Conservation (phyloP, 345 rosid species). For the Dovyalis caffra region DNA sequence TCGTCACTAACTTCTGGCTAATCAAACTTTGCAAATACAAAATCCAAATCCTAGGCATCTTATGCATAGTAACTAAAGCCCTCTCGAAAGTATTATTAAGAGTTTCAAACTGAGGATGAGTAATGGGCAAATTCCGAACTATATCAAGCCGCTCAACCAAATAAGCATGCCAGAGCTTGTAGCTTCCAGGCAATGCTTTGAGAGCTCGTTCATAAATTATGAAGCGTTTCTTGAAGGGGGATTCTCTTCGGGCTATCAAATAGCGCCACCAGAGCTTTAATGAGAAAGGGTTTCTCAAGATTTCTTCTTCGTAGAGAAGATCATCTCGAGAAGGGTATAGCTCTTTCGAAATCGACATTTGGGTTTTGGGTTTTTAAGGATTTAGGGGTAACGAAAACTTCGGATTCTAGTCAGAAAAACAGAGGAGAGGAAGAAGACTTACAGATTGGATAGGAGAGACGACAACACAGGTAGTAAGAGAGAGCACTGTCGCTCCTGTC, state of each 20-base stretch:
- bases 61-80: constrained; percentile 86
- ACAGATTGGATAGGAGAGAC: too few species aligned
- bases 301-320: constrained; percentile 82
- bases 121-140: constrained; percentile 65
- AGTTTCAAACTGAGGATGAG: constrained; percentile 64
- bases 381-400: background rate
- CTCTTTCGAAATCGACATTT: constrained; percentile 69
- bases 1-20: constrained; percentile 53
- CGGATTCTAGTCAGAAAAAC: background rate
- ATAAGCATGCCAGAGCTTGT: constrained; percentile 85
- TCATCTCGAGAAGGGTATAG: constrained; percentile 86
- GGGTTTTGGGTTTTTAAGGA: background rate
- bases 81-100: constrained; percentile 89
- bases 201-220: constrained; percentile 81
- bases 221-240: constrained; percentile 70
- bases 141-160: constrained; percentile 73
- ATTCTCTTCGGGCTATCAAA: constrained; percentile 60
- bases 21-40: constrained; percentile 73
- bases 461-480: too few species aligned
- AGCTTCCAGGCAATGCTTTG: constrained; percentile 89
- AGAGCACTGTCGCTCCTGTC: too few species aligned
- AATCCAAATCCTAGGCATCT: constrained; percentile 91
- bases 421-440: background rate
- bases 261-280: constrained; percentile 97
- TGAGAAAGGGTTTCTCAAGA: constrained; percentile 77